phyloP scores from a whole-genome alignment of 139 green algal genomes.

The Spirogloea muscicola region DNA sequence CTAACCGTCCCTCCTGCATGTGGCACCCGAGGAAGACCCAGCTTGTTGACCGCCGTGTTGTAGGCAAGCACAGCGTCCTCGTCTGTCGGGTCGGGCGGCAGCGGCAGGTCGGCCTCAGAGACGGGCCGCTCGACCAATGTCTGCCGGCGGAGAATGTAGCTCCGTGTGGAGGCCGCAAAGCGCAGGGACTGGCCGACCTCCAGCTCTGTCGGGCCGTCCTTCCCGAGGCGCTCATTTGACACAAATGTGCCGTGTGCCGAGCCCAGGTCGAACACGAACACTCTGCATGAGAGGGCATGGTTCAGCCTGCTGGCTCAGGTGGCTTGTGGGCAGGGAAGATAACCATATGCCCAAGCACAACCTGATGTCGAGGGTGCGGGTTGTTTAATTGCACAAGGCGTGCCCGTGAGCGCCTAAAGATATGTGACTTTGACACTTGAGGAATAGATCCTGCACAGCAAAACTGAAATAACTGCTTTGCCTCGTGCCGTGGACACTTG shows the following conservation, averaged over 20 bases:
- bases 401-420: no score
- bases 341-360: no score
- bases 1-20: conserved; percentile 10
- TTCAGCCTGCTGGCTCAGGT: no score
- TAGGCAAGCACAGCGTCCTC: conserved; percentile 36
- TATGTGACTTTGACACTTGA: no score
- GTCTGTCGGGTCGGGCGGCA: conserved; percentile 25
- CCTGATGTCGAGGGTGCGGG: no score
- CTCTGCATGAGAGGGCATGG: no score
- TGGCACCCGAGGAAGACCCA: conserved; percentile 8
- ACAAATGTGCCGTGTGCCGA: conserved; percentile 46
- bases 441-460: no score
- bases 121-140: conserved; percentile 12
- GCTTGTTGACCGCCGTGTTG: conserved; percentile 37
- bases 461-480: no score
- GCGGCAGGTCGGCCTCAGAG: conserved; percentile 7
- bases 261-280: conserved; percentile 45
- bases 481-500: no score
- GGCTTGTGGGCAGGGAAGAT: no score
- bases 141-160: conserved; percentile 35
- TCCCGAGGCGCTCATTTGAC: conserved; percentile 38
- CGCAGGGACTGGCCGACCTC: conserved; percentile 32
- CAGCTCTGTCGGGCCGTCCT: conserved; percentile 34
- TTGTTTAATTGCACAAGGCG: no score
- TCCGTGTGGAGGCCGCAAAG: conserved; percentile 40